Evolutionary conservation across 169 alveolate species (phyloP).

Genomic region (Perkinsus chesapeaki): DNA sequence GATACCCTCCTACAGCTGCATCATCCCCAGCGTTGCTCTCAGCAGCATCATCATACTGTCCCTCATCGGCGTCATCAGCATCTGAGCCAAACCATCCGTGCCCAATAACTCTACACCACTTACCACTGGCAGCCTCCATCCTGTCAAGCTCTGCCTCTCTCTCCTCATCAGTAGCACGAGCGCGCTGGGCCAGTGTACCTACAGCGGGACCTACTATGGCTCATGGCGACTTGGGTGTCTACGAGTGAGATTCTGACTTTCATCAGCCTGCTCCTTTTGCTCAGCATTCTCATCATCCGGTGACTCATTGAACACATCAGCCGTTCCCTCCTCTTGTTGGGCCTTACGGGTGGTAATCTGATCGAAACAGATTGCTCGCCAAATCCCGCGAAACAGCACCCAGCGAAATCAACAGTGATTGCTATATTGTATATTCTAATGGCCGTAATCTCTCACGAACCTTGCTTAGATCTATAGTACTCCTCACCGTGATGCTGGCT

Average conservation of each 20-base stretch:
- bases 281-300: slow-evolving; percentile 49
- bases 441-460: no score
- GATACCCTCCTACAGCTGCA: not conserved
- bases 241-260: slow-evolving; percentile 10
- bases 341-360: slow-evolving; percentile 6
- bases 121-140: slow-evolving; percentile 9
- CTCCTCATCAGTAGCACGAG: slow-evolving; percentile 1
- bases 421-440: slow-evolving; percentile 33
- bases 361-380: no score
- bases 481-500: no score
- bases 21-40: slow-evolving; percentile 31
- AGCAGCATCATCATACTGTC: slow-evolving; percentile 17
- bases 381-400: no score
- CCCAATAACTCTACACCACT: not conserved
- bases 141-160: slow-evolving; percentile 6
- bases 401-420: slow-evolving; percentile 22
- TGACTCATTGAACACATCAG: slow-evolving; percentile 29
- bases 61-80: slow-evolving; percentile 19
- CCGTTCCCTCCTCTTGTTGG: slow-evolving; percentile 23
- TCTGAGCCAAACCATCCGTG: not conserved
- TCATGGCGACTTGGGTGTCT: no score
- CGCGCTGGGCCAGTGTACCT: not conserved
- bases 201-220: no score
- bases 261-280: slow-evolving; percentile 21
- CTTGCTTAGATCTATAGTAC: no score